phyloP scores from a whole-genome alignment of 176 grass and related monocot species.

The Olyra latifolia region DNA sequence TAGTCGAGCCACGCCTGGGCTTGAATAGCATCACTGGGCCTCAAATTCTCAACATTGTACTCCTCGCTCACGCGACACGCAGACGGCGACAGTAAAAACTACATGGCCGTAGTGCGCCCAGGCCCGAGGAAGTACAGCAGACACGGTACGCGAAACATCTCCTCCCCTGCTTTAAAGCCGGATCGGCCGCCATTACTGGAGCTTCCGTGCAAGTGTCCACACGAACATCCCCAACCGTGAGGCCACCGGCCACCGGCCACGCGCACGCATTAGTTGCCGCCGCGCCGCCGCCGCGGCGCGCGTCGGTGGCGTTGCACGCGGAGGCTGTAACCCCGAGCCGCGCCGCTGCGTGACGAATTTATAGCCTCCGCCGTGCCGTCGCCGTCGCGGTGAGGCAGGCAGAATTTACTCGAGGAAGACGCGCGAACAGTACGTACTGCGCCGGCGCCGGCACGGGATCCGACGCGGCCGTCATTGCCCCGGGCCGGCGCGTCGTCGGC shows the following conservation, averaged over 20 bases:
- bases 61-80: no score
- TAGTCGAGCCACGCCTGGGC: no score
- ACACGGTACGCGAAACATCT: no score
- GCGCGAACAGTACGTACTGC: not conserved
- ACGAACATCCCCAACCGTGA: not conserved
- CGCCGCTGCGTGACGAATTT: not conserved
- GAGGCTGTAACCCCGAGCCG: not conserved
- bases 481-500: no score
- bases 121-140: no score
- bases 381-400: not conserved
- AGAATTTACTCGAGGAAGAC: not conserved
- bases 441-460: slow-evolving; percentile 33
- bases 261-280: not conserved
- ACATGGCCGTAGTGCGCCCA: no score
- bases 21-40: no score
- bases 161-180: no score
- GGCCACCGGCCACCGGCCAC: not conserved
- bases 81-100: no score
- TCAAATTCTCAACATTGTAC: no score
- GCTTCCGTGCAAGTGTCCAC: not conserved
- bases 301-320: not conserved
- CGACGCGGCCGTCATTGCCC: not conserved
- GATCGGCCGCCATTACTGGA: not conserved
- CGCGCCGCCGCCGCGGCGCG: not conserved
- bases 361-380: not conserved